A percentile compares a stretch with the other conserved stretches of the same genome.
Conservation (phyloP, 2,329 filamentous ascomycete genomes). For the Cercospora janseana region DNA sequence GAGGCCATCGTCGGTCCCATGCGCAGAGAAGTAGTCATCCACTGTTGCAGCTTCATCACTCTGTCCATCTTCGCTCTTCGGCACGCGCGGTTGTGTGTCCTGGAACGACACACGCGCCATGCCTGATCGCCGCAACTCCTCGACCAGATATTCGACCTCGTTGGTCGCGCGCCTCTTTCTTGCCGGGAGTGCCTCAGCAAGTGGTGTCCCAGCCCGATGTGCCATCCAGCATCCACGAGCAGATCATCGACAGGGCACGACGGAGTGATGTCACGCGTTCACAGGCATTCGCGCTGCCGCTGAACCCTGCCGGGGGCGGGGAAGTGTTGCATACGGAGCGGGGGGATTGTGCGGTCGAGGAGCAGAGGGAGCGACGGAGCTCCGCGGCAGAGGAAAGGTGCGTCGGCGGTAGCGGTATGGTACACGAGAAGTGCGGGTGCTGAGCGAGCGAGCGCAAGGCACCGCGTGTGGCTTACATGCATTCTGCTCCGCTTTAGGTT, state of each 20-base stretch:
- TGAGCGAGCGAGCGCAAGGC: too few relatives aligned
- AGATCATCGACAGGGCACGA: neutral
- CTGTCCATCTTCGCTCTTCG: conserved; percentile 5
- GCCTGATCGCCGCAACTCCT: conserved; percentile 8
- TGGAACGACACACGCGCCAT: conserved; percentile 15
- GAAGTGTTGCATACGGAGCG: too few relatives aligned
- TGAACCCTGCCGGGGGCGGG: too few relatives aligned
- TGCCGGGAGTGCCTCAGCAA: neutral
- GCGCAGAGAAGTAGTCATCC: conserved; percentile 34
- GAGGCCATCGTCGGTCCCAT: conserved; percentile 28
- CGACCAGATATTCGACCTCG: conserved; percentile 10
- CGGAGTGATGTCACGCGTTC: conserved; percentile 3
- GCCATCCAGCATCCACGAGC: conserved; percentile 4
- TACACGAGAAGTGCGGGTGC: neutral
- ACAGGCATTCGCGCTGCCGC: neutral
- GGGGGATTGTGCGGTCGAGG: too few relatives aligned
- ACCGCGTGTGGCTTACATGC: too few relatives aligned
- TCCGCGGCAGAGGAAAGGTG: neutral
- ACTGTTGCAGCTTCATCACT: neutral
- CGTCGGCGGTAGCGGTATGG: neutral
- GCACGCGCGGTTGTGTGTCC: conserved; percentile 3
- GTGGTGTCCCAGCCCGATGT: conserved; percentile 6
- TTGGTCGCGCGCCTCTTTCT: conserved; percentile 12
- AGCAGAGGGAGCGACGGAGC: neutral
- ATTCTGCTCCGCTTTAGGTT: neutral